These are phyloP conservation scores for Otatea glauca DNA, from an alignment of 176 grass and related monocot genomes.

Conservation along the genomic window DNA sequence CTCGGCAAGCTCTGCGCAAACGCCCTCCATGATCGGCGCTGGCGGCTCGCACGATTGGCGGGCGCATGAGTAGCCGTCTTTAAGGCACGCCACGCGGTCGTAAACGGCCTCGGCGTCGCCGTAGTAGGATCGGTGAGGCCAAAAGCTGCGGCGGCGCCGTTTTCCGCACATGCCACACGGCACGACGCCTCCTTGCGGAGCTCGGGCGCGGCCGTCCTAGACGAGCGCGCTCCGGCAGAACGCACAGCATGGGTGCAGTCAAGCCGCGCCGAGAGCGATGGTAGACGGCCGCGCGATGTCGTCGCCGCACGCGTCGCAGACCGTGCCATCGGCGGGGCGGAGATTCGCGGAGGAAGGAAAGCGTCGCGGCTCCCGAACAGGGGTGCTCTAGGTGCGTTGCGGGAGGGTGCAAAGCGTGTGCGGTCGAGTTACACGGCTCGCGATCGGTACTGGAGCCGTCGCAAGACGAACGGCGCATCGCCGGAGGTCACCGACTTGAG, in stretches of 20 bases:
- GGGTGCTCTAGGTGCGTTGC: background rate
- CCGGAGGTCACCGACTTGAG: background rate
- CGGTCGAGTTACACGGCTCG: slow-evolving; percentile 11
- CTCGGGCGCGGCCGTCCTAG: background rate
- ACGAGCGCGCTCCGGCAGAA: background rate
- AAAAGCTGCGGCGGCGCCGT: background rate
- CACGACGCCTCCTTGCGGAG: background rate
- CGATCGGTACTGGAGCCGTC: background rate
- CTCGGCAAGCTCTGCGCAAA: slow-evolving; percentile 5
- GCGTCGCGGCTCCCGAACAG: background rate
- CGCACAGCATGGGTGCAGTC: slow-evolving; percentile 2
- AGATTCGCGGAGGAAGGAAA: background rate
- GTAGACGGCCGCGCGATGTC: background rate
- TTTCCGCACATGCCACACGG: background rate
- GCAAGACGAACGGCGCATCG: slow-evolving; percentile 1
- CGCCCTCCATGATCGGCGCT: background rate
- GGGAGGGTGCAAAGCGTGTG: slow-evolving; percentile 6
- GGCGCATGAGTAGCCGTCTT: background rate
- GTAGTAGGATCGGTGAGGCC: slow-evolving; percentile 11
- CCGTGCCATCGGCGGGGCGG: background rate
- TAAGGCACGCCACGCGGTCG: slow-evolving; percentile 39
- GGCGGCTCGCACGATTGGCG: background rate
- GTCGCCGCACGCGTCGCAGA: slow-evolving; percentile 43
- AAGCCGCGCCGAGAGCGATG: background rate
- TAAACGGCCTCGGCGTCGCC: background rate